Evolutionary conservation across 331 rosid species (phyloP), one percentile per base, ranked within the genome.

Genomic region (Acacia concinna): DNA sequence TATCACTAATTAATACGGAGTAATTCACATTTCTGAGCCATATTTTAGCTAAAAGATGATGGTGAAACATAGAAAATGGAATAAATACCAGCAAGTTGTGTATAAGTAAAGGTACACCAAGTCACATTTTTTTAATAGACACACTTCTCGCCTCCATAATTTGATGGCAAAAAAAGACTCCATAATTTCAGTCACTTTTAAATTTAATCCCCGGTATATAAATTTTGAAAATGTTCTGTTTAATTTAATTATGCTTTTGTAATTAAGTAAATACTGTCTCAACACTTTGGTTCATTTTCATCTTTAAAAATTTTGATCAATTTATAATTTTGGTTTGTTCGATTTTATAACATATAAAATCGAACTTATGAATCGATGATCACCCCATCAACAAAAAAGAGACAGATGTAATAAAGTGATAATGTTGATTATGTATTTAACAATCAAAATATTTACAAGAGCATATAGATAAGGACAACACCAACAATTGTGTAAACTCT

Each of bases 31-130:
- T 81, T 43, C n/a, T 20, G 17, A 34, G 44, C n/a, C 70, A 62
- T 62, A 30, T 28, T 40, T 62, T 31, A 31, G 40, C 68, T 30
- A 7, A 15, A 62, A 15, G 14, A 37, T 67, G 49, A 37, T 67
- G 18, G 51, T 28, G 72, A 30, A 15, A 15, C 68, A 2, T 1
- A 62, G 4, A 52, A 67, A 67, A 56, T 44, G 40, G 76, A 82
- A 78, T 66, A 59, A 69, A 37, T 71, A 40, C 71, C 52, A 64
- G 8, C 73, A 68, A 68, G 76, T 18, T 70, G 83, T 77, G 80
- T 74, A 82, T 69, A 79, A 77, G 83, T 32, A 67, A 21, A 38
- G 51, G 2, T 67, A 65, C 11, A 21, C 38, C 41, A 0, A 2
- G 51, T 40, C 20, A 37, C 32, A n/a, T 66, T 37, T 64, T 54